phyloP scores from a whole-genome alignment of 768 basidiomycete species.

The Leccinum fibrillosum region DNA sequence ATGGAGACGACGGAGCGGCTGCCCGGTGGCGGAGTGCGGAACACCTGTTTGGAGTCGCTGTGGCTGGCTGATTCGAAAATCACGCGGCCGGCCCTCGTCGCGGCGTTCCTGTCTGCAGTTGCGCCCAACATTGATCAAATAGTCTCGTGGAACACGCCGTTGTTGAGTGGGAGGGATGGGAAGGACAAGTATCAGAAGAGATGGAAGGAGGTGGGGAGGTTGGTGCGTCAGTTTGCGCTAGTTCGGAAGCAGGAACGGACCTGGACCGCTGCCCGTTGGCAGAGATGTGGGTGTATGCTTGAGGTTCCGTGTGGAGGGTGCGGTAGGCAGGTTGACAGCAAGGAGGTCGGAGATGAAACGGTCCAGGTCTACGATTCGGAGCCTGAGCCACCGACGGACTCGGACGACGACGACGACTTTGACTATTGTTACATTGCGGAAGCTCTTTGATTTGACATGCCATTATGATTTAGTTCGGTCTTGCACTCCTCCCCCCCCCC shows the following conservation, averaged over 20 bases:
- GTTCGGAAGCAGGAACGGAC: constrained; percentile 20
- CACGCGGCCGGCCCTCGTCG: constrained; percentile 26
- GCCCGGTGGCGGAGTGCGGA: constrained; percentile 21
- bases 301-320: not conserved
- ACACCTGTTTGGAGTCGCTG: constrained; percentile 24
- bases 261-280: constrained; percentile 9
- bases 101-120: constrained; percentile 27
- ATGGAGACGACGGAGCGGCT: constrained; percentile 2
- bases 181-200: constrained; percentile 25
- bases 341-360: constrained; percentile 7
- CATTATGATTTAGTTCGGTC: not conserved
- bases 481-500: not conserved
- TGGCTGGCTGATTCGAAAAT: constrained; percentile 29
- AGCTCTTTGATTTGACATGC: not conserved
- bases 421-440: constrained; percentile 24
- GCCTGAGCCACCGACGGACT: constrained; percentile 17
- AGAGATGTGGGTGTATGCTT: not conserved
- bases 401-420: constrained; percentile 26
- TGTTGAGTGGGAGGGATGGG: constrained; percentile 22
- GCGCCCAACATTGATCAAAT: constrained; percentile 30
- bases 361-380: constrained; percentile 22
- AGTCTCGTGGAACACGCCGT: constrained; percentile 29
- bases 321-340: not conserved
- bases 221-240: constrained; percentile 21
- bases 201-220: constrained; percentile 24